A percentile compares a stretch with the other conserved stretches of the same genome.
phyloP scores from a whole-genome alignment of 208 protist genomes.

The Angomonas ambiguus region DNA sequence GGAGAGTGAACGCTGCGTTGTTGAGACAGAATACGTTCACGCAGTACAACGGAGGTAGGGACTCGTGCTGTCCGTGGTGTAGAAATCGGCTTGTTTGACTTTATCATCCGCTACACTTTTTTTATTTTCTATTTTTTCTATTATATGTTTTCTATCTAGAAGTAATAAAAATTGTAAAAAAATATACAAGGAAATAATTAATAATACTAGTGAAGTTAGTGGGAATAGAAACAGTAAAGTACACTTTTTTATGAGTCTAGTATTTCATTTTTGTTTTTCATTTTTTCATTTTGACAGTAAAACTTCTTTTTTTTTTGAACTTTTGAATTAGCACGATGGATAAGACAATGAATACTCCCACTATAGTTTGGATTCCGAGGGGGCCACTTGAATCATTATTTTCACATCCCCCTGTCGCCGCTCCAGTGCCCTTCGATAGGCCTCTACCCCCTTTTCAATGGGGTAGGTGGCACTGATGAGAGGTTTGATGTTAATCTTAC shows the following conservation, averaged over 20 bases:
- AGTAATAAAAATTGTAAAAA: background rate
- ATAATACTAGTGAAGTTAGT: no score
- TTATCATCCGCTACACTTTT: background rate
- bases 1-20: no score
- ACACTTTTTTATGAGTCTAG: no score
- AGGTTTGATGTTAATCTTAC: conserved; percentile 49
- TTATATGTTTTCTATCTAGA: no score
- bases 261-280: no score
- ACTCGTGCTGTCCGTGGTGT: background rate
- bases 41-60: background rate
- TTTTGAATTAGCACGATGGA: no score
- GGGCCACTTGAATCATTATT: conserved; percentile 44
- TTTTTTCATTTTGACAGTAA: background rate
- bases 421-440: conserved; percentile 34
- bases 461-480: conserved; percentile 42
- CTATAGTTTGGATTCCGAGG: background rate
- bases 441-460: conserved; percentile 34
- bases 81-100: background rate
- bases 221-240: no score
- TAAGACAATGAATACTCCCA: background rate
- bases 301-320: background rate
- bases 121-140: background rate
- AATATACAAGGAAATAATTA: no score
- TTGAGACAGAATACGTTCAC: background rate
- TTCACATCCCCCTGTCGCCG: conserved; percentile 40